Base-by-base conservation (phyloP, 805 yeast genomes). In the Candida orba region DNA sequence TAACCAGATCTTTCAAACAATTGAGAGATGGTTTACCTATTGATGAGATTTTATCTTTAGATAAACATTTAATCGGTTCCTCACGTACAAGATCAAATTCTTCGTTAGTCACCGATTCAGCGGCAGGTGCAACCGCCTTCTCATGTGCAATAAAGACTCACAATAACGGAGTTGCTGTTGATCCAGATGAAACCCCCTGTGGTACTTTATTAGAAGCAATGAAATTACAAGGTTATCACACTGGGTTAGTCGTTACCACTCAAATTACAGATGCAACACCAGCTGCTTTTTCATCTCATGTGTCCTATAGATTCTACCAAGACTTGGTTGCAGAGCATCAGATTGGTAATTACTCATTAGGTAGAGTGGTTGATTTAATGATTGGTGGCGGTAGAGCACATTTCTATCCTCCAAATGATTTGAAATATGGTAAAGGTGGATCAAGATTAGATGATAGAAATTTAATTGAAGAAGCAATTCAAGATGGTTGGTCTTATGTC, bases 41-140 rank as follows among this genome's bases (percentile, higher is more conserved):
- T 36, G 75, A 76, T 51, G 83, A 81, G 52, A 63, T 76, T 17
- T 68, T 87, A 50, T 62, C 67, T 9, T 56, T 89, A 25, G 96
- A 89, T 62, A 67, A 74, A 46, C 76, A 81, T 58, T 65, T 88
- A 38, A 74, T 89, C 41, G 98, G 98, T 24, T 73, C 84, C 22
- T 84, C 95, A 8, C 74, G 97, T 52, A 90, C 98, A 0, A 72
- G 89, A 48, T 84, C 95, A 15, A 76, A 78, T 23, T 69, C 72
- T 50, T 84, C 95, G 2, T 68, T 85, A 54, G 77, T 90, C 47
- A 90, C 98, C 0, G 98, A 90, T 61, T 85, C 95, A 25, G 98
- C 98, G 10, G 98, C 98, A 2, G 97, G 96, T 14, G 98, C 96
- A 14, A 88, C 96, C 13, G 96, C 95, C 1, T 90, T 89, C 57